A percentile compares a stretch with the other conserved stretches of the same genome.
Conservation (phyloP, 1,139 yeast genomes). For the Geotrichum reessii region DNA sequence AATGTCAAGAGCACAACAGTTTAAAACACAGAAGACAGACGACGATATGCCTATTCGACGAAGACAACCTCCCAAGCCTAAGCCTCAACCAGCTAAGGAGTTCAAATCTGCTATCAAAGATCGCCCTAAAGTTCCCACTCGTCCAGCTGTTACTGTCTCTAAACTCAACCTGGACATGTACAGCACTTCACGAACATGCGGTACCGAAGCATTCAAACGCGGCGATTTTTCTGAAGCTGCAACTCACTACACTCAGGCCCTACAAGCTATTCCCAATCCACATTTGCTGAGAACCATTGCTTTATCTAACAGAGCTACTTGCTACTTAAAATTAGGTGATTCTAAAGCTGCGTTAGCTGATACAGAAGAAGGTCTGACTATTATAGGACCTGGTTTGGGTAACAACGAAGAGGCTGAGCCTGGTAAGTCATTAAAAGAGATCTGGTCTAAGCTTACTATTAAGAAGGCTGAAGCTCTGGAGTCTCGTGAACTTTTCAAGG, state of each 20-base stretch:
- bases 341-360: conserved; percentile 54
- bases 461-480: conserved; percentile 83
- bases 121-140: conserved; percentile 23
- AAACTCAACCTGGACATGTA: conserved; percentile 44
- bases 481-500: conserved; percentile 60
- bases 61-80: conserved; percentile 16
- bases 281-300: conserved; percentile 69
- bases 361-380: conserved; percentile 51
- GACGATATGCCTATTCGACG: conserved; percentile 29
- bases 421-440: conserved; percentile 56
- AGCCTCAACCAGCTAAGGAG: conserved; percentile 5
- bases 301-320: conserved; percentile 69
- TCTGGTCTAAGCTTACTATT: conserved; percentile 65
- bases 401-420: conserved; percentile 41
- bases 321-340: conserved; percentile 68
- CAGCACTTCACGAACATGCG: conserved; percentile 54
- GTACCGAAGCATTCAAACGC: conserved; percentile 56
- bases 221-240: conserved; percentile 80
- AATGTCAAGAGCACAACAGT: conserved; percentile 20
- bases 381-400: conserved; percentile 46
- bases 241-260: conserved; percentile 54
- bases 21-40: conserved; percentile 19
- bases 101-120: conserved; percentile 17
- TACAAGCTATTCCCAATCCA: conserved; percentile 53
- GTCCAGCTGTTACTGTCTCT: conserved; percentile 30